Evolutionary conservation across 2,329 filamentous ascomycete species (phyloP).

Genomic region (Scolecobasidium constrictum): DNA sequence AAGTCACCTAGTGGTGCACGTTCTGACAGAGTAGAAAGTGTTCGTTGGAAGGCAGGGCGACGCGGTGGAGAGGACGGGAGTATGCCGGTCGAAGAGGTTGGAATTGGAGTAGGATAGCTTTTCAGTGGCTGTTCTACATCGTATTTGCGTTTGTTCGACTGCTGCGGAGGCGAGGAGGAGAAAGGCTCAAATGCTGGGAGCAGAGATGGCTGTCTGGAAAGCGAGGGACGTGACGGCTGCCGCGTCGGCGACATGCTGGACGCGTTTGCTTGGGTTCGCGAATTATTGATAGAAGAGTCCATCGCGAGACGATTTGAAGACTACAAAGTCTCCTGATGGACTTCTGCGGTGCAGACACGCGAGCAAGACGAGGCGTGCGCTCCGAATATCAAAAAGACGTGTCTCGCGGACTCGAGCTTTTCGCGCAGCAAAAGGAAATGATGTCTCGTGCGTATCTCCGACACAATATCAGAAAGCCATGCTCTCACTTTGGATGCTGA

Average conservation of each 20-base stretch:
- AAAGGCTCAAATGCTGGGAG: constrained; percentile 71
- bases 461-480: no score
- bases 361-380: not conserved
- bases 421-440: no score
- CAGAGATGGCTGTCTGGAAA: constrained; percentile 40
- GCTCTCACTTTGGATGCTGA: no score
- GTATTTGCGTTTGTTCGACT: constrained; percentile 56
- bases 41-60: constrained; percentile 44
- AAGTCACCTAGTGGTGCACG: constrained; percentile 74
- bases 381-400: constrained; percentile 1
- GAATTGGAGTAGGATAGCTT: constrained; percentile 81
- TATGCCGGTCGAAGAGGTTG: constrained; percentile 87
- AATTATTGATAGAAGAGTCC: not conserved
- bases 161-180: constrained; percentile 67
- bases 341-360: not conserved
- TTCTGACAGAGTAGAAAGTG: constrained; percentile 58
- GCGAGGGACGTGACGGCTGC: constrained; percentile 3
- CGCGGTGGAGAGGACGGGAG: constrained; percentile 66
- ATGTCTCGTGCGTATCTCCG: no score
- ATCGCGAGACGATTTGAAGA: not conserved
- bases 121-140: constrained; percentile 44
- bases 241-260: constrained; percentile 2
- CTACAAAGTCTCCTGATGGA: not conserved
- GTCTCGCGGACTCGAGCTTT: no score
- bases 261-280: not conserved